Percentiles rank a stretch among this genome's conserved stretches.
phyloP scores from a whole-genome alignment of 306 rosid species.

The Pueraria montana region DNA sequence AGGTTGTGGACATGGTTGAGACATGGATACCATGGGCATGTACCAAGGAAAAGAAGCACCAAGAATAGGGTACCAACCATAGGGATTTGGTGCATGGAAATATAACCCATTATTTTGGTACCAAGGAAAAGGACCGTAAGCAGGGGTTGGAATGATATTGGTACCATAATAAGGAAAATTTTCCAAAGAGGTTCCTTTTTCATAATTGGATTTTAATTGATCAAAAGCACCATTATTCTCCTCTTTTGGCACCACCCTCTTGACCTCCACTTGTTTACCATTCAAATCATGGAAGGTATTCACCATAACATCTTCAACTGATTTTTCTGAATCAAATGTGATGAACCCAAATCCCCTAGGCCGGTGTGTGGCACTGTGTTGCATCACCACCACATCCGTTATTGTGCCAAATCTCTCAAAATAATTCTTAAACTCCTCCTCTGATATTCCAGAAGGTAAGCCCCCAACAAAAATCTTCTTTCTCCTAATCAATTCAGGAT shows the following conservation, averaged over 20 bases:
- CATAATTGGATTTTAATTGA: not conserved
- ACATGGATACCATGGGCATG: not conserved
- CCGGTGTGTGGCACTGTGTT: not conserved
- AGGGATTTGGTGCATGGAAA: not conserved
- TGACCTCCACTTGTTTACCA: constrained; percentile 22
- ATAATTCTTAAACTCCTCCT: not conserved
- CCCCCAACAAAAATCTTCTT: constrained; percentile 31
- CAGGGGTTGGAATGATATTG: not conserved
- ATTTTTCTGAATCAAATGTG: constrained; percentile 20
- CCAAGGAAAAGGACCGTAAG: not conserved
- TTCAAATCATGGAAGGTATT: not conserved
- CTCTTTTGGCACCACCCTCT: constrained; percentile 5
- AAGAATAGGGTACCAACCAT: not conserved
- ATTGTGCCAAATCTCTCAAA: constrained; percentile 17
- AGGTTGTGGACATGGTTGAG: not conserved
- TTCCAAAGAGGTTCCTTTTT: not conserved
- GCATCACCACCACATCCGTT: not conserved
- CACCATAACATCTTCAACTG: not conserved
- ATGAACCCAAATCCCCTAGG: constrained; percentile 3
- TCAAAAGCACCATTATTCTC: not conserved
- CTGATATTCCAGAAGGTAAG: not conserved
- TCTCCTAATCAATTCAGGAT: not conserved
- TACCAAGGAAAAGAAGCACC: not conserved
- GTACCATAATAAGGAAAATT: not conserved
- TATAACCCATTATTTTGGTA: not conserved